Percentiles rank a stretch among this genome's conserved stretches.
Conservation (phyloP, 257 asterid genomes). For the Catharanthus roseus region DNA sequence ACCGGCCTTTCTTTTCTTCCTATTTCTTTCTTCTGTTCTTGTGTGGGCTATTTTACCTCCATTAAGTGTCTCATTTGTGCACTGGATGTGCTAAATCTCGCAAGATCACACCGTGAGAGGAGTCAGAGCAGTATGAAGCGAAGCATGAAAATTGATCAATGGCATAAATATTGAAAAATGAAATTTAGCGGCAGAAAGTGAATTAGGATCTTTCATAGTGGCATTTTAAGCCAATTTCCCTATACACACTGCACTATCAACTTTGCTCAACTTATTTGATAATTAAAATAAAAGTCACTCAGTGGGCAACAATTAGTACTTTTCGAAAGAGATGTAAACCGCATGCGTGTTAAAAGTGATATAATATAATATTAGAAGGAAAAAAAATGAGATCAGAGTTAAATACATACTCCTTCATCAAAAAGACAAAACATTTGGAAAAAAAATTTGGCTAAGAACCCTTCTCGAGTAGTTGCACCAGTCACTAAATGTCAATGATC, state of each 20-base stretch:
- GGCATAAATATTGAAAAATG: no score
- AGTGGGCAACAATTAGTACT: background rate
- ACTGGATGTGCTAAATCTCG: no score
- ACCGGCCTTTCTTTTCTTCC: no score
- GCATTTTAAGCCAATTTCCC: background rate
- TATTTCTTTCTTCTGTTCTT: no score
- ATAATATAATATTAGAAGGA: background rate
- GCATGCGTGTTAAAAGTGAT: background rate
- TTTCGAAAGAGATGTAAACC: background rate
- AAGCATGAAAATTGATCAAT: no score
- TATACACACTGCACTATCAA: background rate
- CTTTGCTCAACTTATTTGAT: rapidly evolving
- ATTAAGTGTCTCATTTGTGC: no score
- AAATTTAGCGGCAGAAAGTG: no score
- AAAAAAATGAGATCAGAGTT: background rate
- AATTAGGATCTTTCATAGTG: no score
- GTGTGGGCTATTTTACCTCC: no score
- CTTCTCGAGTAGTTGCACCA: background rate
- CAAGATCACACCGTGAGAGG: no score
- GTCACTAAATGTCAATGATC: background rate
- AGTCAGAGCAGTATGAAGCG: no score
- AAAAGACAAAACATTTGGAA: background rate
- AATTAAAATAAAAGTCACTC: background rate
- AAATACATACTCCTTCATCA: background rate
- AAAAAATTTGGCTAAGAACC: background rate